These are phyloP conservation scores for Pseudogymnoascus sp. DNA, from an alignment of 2,329 filamentous ascomycete species.

Conservation along the genomic window DNA sequence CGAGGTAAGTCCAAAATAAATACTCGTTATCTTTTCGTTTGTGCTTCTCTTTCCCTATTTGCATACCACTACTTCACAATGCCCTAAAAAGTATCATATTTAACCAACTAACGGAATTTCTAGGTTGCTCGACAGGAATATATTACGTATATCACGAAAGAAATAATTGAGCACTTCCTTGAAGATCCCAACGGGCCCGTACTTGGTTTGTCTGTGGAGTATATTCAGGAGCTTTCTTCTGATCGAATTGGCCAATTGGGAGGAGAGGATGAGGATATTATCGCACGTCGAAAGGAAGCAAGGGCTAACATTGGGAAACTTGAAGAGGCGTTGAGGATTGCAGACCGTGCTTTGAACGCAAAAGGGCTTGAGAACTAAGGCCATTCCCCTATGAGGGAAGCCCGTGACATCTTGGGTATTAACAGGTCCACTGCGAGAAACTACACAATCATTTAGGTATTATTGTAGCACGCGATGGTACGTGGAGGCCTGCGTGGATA, in stretches of 20 bases:
- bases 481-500: too few species aligned
- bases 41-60: too few species aligned
- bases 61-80: too few species aligned
- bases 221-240: slow-evolving; percentile 17
- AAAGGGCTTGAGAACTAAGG: too few species aligned
- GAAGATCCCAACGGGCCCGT: slow-evolving; percentile 19
- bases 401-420: too few species aligned
- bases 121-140: slow-evolving; percentile 16
- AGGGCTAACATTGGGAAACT: slow-evolving; percentile 13
- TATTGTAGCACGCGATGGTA: too few species aligned
- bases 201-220: slow-evolving; percentile 20
- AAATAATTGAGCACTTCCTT: slow-evolving; percentile 24
- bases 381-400: too few species aligned
- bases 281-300: slow-evolving; percentile 12
- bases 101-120: too few species aligned
- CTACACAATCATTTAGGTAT: too few species aligned
- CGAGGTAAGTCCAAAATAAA: slow-evolving; percentile 20
- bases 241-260: slow-evolving; percentile 21
- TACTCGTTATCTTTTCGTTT: too few species aligned
- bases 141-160: slow-evolving; percentile 22
- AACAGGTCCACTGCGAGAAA: too few species aligned
- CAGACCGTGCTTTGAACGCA: not conserved
- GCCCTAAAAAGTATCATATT: too few species aligned
- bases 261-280: slow-evolving; percentile 21
- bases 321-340: slow-evolving; percentile 15